Evolutionary conservation across 495 filamentous ascomycete genomes (phyloP).

Genomic region (Penicillium cataractarum): DNA sequence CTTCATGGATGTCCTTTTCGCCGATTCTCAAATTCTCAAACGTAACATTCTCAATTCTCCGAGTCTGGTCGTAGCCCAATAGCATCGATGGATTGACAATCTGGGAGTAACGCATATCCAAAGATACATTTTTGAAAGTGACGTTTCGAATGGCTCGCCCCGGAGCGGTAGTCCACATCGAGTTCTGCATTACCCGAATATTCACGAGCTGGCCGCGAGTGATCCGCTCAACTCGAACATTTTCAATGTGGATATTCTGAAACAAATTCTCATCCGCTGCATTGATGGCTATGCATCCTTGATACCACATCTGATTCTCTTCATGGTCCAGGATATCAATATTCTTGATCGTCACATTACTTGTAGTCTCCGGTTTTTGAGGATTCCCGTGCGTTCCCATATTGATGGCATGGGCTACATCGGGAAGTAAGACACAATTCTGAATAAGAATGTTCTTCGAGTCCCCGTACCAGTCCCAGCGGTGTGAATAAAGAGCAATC

Average conservation of each 20-base stretch:
- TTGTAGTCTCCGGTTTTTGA: slow-evolving; percentile 12
- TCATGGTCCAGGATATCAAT: slow-evolving; percentile 22
- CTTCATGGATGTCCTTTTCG: slow-evolving; percentile 13
- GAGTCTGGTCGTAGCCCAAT: slow-evolving; percentile 16
- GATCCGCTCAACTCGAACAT: slow-evolving; percentile 20
- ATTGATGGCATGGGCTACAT: slow-evolving; percentile 21
- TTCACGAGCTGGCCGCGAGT: slow-evolving; percentile 20
- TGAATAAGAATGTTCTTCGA: slow-evolving; percentile 19
- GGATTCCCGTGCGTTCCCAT: slow-evolving; percentile 25
- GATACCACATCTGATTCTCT: slow-evolving; percentile 22
- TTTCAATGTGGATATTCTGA: slow-evolving; percentile 17
- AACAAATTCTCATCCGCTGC: slow-evolving; percentile 16
- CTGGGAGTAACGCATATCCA: neutral
- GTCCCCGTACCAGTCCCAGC: slow-evolving; percentile 18
- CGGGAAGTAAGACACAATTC: slow-evolving; percentile 13
- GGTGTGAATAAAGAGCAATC: slow-evolving; percentile 22
- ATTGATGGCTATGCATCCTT: slow-evolving; percentile 22
- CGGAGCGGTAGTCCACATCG: slow-evolving; percentile 20
- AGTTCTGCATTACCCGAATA: slow-evolving; percentile 24
- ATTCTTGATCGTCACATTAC: slow-evolving; percentile 13
- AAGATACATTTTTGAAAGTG: slow-evolving; percentile 16
- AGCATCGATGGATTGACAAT: slow-evolving; percentile 18
- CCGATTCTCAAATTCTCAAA: slow-evolving; percentile 20
- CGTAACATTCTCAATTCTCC: slow-evolving; percentile 12
- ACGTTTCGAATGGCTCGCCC: slow-evolving; percentile 21